Evolutionary conservation across 2,329 filamentous ascomycete genomes (phyloP).

Genomic region (Sporothrix schenckii): DNA sequence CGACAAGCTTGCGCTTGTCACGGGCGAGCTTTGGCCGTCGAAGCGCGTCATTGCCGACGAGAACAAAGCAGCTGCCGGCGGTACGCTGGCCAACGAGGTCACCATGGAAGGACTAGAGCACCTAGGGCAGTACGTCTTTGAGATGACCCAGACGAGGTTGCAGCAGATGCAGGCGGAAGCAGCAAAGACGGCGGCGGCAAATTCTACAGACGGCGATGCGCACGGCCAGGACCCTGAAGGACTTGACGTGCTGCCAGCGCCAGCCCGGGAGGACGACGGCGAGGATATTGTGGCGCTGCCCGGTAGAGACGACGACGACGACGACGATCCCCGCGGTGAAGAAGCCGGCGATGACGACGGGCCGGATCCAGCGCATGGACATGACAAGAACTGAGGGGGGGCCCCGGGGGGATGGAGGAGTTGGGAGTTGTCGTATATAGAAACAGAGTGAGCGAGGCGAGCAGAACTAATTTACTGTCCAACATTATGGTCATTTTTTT

Average conservation of each 20-base stretch:
- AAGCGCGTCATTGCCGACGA: conserved; percentile 54
- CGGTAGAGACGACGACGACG: conserved; percentile 28
- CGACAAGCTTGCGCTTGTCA: conserved; percentile 78
- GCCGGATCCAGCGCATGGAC: background rate
- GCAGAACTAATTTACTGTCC: conserved; percentile 1
- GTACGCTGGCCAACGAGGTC: conserved; percentile 60
- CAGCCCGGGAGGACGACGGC: conserved; percentile 26
- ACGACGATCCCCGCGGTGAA: conserved; percentile 12
- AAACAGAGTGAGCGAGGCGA: background rate
- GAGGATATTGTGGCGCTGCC: conserved; percentile 34
- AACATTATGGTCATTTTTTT: conserved; percentile 10
- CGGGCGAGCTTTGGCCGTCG: conserved; percentile 83
- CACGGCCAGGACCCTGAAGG: background rate
- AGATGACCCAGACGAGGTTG: conserved; percentile 77
- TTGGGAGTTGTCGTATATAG: background rate
- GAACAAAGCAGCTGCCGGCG: conserved; percentile 63
- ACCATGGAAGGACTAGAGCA: conserved; percentile 92
- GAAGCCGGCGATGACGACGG: conserved; percentile 3
- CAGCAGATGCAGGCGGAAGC: conserved; percentile 52
- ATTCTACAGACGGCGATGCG: background rate
- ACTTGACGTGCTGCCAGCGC: background rate
- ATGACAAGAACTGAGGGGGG: conserved; percentile 9
- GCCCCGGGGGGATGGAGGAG: too few species aligned
- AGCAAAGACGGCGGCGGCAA: background rate
- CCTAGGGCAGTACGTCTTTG: conserved; percentile 90